Evolutionary conservation across 139 green algal species (phyloP).

Genomic region (Coelastrella sp.): DNA sequence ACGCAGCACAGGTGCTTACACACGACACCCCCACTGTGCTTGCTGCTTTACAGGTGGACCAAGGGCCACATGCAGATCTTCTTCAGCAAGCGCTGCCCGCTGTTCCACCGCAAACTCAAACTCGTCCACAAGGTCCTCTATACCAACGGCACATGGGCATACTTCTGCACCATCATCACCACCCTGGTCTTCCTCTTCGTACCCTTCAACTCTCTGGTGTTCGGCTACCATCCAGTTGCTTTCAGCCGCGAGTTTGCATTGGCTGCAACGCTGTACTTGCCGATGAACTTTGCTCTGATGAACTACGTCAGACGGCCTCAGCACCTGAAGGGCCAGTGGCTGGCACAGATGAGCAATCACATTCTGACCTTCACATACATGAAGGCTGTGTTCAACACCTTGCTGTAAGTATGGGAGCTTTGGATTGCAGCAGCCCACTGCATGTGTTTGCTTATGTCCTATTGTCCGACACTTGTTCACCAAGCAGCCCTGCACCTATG

Average conservation of each 20-base stretch:
- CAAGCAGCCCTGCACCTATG: background rate
- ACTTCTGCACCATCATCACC: constrained; percentile 67
- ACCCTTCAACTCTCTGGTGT: constrained; percentile 65
- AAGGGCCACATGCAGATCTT: constrained; percentile 82
- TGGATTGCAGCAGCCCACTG: background rate
- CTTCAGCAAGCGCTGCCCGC: constrained; percentile 62
- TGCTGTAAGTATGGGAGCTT: constrained; percentile 37
- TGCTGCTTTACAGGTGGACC: constrained; percentile 47
- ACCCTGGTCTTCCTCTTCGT: constrained; percentile 69
- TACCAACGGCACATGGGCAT: constrained; percentile 58
- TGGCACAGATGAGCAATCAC: constrained; percentile 49
- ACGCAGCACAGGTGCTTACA: too few relatives aligned
- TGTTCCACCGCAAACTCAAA: constrained; percentile 55
- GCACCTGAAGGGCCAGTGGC: constrained; percentile 41
- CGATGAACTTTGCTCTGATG: constrained; percentile 26
- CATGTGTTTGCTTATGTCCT: background rate
- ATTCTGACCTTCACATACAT: constrained; percentile 53
- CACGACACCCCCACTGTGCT: too few relatives aligned
- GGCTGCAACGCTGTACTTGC: constrained; percentile 49
- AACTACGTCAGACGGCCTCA: constrained; percentile 23
- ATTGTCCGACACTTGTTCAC: background rate
- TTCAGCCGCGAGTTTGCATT: constrained; percentile 47
- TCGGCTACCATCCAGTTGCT: constrained; percentile 52
- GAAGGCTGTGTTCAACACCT: constrained; percentile 52
- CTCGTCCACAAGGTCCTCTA: constrained; percentile 49